Evolutionary conservation across 768 basidiomycete genomes (phyloP).

Genomic region (Clavulina sp.): DNA sequence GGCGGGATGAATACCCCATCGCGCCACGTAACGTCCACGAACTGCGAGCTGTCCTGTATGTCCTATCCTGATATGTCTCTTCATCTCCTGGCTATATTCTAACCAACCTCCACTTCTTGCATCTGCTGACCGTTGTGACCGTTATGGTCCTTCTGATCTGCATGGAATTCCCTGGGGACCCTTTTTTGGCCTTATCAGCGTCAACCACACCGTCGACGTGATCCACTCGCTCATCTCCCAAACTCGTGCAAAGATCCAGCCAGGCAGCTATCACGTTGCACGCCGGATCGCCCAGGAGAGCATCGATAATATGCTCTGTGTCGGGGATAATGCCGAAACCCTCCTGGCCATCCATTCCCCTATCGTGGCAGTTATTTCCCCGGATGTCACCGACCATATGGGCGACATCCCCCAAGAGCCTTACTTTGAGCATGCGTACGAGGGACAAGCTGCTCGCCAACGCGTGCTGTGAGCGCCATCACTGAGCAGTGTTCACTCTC

Average conservation of each 20-base stretch:
- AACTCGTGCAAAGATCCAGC: not conserved
- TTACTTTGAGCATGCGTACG: too few relatives aligned
- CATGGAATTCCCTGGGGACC: too few relatives aligned
- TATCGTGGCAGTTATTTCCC: too few relatives aligned
- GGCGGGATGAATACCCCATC: constrained; percentile 2
- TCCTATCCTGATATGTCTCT: not conserved
- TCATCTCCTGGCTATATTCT: not conserved
- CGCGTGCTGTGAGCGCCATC: too few relatives aligned
- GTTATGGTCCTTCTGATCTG: not conserved
- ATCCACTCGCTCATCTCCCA: constrained; percentile 3
- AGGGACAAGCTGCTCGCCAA: too few relatives aligned
- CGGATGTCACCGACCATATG: too few relatives aligned
- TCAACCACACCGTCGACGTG: not conserved
- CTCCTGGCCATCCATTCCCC: not conserved
- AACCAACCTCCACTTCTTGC: not conserved
- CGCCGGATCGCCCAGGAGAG: not conserved
- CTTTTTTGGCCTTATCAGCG: not conserved
- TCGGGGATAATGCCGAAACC: not conserved
- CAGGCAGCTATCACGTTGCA: not conserved
- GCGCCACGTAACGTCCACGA: not conserved
- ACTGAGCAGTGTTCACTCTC: too few relatives aligned
- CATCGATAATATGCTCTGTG: not conserved
- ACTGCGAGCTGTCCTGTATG: not conserved
- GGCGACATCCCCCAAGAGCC: too few relatives aligned
- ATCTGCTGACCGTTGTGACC: not conserved